Percentiles rank a stretch among this genome's conserved stretches.
Conservation (phyloP, 352 stramenopile genomes). For the Pythium rishiriense region DNA sequence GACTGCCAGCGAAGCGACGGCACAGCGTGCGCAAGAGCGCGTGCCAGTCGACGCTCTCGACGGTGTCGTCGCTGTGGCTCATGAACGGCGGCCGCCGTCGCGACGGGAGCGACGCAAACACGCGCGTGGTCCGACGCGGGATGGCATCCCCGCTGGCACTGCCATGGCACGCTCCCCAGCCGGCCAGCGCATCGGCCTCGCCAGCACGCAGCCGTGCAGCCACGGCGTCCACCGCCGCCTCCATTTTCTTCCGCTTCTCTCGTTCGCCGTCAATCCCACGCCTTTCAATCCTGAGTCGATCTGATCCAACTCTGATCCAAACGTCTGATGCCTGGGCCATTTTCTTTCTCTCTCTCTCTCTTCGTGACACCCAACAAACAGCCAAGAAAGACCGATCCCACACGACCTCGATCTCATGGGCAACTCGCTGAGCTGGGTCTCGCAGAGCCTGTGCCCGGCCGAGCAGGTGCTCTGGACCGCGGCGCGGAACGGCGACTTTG, state of each 20-base stretch:
- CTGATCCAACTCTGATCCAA: background rate
- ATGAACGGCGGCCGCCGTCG: conserved; percentile 8
- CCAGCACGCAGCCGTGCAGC: conserved; percentile 12
- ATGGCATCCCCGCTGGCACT: background rate
- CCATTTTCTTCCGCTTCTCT: conserved; percentile 3
- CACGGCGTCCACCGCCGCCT: conserved; percentile 13
- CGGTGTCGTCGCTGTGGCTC: background rate
- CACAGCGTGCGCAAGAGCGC: conserved; percentile 27
- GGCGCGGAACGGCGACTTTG: conserved; percentile 69
- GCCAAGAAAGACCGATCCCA: background rate
- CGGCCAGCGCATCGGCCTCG: conserved; percentile 9
- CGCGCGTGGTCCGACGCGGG: background rate
- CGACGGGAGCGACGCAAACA: conserved; percentile 6
- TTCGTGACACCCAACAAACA: background rate
- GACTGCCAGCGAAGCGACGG: conserved; percentile 29
- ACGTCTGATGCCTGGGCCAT: background rate
- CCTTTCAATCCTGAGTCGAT: background rate
- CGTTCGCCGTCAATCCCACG: too few relatives aligned
- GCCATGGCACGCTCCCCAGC: background rate
- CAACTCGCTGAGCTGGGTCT: conserved; percentile 72
- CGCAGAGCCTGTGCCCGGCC: conserved; percentile 67
- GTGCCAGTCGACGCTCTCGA: conserved; percentile 11
- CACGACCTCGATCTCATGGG: conserved; percentile 41
- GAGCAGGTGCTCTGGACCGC: conserved; percentile 79
- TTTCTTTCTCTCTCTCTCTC: background rate